A percentile compares a stretch with the other conserved stretches of the same genome.
phyloP scores from a whole-genome alignment of 139 green algal species.

The Pycnococcus provasolii region DNA sequence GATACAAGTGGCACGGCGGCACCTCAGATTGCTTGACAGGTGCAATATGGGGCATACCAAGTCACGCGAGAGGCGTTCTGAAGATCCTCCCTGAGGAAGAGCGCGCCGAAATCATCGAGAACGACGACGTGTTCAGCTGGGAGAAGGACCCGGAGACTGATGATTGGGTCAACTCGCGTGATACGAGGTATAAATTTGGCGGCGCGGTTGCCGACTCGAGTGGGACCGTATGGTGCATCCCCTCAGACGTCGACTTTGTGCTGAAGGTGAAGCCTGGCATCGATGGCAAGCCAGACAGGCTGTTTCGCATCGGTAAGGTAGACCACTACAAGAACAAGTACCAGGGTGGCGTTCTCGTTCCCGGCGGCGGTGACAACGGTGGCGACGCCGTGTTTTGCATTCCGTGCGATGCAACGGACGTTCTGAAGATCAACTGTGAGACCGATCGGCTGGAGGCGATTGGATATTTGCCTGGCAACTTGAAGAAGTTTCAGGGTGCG shows the following conservation, averaged over 20 bases:
- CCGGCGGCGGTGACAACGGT: neutral
- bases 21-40: neutral
- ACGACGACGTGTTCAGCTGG: neutral
- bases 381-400: neutral
- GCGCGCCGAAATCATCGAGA: neutral
- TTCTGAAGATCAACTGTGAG: neutral
- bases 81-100: neutral
- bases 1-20: constrained; percentile 11
- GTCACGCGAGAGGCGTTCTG: neutral
- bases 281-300: neutral
- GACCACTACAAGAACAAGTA: neutral
- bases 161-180: too few species aligned
- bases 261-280: neutral
- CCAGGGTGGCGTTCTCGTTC: neutral
- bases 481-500: constrained; percentile 3
- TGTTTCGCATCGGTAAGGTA: neutral
- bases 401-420: neutral
- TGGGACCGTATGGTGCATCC: neutral
- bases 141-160: too few species aligned
- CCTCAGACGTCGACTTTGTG: neutral
- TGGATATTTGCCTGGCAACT: neutral
- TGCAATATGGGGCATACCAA: neutral
- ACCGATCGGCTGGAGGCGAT: neutral
- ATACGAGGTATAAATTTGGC: neutral
- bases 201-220: neutral